Percentiles rank a stretch among this genome's conserved stretches.
Conservation (phyloP, 2,329 filamentous ascomycete species). For the Didymella glomerata region DNA sequence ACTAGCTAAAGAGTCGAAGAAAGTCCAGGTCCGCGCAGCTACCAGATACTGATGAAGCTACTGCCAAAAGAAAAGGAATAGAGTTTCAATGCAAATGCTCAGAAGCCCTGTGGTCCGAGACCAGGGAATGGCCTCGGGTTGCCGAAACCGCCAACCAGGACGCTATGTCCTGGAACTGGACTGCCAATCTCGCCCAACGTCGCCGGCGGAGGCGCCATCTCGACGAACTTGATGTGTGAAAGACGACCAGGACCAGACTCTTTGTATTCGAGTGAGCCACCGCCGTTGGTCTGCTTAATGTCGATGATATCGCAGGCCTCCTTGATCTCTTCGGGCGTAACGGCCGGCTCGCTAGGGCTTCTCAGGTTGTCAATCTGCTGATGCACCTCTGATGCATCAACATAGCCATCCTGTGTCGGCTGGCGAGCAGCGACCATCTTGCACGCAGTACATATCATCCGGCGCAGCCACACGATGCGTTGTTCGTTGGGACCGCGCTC, state of each 20-base stretch:
- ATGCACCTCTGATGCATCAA: slow-evolving; percentile 71
- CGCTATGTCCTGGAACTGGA: slow-evolving; percentile 55
- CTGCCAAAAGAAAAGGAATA: slow-evolving; percentile 22
- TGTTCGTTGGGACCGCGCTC: slow-evolving; percentile 41
- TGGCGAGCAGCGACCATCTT: slow-evolving; percentile 63
- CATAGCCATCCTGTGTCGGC: slow-evolving; percentile 68
- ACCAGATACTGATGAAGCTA: slow-evolving; percentile 26
- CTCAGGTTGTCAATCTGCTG: slow-evolving; percentile 72
- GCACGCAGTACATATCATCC: slow-evolving; percentile 79
- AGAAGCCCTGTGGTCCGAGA: slow-evolving; percentile 45
- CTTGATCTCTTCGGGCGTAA: slow-evolving; percentile 73
- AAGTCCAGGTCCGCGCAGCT: slow-evolving; percentile 24
- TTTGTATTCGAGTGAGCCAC: slow-evolving; percentile 81
- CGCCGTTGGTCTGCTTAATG: slow-evolving; percentile 78
- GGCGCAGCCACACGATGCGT: slow-evolving; percentile 47
- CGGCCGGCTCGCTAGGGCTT: slow-evolving; percentile 63
- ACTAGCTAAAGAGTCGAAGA: slow-evolving; percentile 29
- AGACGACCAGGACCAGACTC: slow-evolving; percentile 57
- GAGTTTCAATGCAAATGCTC: slow-evolving; percentile 16
- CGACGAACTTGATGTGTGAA: slow-evolving; percentile 56
- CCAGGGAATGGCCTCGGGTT: slow-evolving; percentile 40
- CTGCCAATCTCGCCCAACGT: slow-evolving; percentile 59
- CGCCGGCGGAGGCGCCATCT: slow-evolving; percentile 37
- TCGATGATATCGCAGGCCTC: slow-evolving; percentile 92
- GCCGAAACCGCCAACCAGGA: slow-evolving; percentile 48